Evolutionary conservation across 495 filamentous ascomycete genomes (phyloP).

Genomic region (Aspergillus taichungensis): DNA sequence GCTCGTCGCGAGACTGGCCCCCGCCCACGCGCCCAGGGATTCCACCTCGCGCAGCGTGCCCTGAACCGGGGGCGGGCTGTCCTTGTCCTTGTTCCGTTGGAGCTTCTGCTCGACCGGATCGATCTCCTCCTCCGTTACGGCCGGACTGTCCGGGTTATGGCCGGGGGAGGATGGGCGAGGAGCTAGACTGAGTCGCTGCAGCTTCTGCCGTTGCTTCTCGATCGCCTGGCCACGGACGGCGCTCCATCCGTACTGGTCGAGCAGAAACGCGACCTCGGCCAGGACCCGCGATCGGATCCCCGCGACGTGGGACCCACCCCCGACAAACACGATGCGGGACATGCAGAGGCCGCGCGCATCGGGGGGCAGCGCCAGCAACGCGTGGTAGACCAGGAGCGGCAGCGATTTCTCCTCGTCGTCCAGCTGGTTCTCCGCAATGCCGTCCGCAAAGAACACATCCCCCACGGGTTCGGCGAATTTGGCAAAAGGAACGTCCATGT

Average conservation of each 20-base stretch:
- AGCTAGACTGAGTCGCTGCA: conserved; percentile 37
- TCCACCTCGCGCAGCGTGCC: conserved; percentile 68
- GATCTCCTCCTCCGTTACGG: conserved; percentile 36
- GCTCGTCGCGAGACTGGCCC: conserved; percentile 71
- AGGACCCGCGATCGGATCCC: conserved; percentile 76
- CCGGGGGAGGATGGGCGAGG: conserved; percentile 9
- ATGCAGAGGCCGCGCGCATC: conserved; percentile 81
- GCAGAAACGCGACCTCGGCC: conserved; percentile 56
- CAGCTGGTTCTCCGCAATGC: conserved; percentile 43
- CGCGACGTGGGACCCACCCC: conserved; percentile 69
- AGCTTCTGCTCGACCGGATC: conserved; percentile 61
- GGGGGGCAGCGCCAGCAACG: conserved; percentile 64
- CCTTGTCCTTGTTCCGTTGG: conserved; percentile 38
- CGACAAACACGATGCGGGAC: conserved; percentile 81
- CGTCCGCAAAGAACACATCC: conserved; percentile 56
- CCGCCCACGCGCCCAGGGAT: conserved; percentile 80
- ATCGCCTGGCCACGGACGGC: conserved; percentile 53
- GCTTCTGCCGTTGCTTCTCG: conserved; percentile 44
- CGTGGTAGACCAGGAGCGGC: conserved; percentile 61
- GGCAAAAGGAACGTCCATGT: conserved; percentile 52
- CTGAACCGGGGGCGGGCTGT: conserved; percentile 32
- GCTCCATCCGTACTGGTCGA: conserved; percentile 68
- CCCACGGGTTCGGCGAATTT: conserved; percentile 67
- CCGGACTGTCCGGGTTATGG: conserved; percentile 10
- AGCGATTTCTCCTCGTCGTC: conserved; percentile 83